A percentile compares a stretch with the other conserved stretches of the same genome.
phyloP scores from a whole-genome alignment of 2,329 filamentous ascomycete genomes.

The Trichoderma koningiopsis region DNA sequence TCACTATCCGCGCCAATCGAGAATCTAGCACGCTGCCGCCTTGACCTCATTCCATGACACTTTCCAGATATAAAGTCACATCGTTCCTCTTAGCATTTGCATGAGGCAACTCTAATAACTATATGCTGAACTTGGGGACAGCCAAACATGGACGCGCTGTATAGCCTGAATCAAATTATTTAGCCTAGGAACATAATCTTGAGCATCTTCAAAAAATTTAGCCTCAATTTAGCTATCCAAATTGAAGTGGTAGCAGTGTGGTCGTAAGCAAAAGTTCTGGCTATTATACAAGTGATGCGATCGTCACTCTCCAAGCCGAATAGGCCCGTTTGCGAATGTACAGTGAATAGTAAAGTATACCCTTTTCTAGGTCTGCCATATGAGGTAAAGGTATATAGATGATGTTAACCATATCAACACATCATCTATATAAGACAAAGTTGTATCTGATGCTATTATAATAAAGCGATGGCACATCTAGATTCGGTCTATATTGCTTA shows the following conservation, averaged over 20 bases:
- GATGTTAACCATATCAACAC: not conserved
- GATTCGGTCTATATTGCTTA: not conserved
- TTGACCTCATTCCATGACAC: not conserved
- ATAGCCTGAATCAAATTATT: not conserved
- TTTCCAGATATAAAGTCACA: not conserved
- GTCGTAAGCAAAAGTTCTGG: not conserved
- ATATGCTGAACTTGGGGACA: not conserved
- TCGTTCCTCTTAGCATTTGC: not conserved
- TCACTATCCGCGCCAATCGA: not conserved
- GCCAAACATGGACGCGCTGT: not conserved
- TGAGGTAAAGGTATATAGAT: not conserved
- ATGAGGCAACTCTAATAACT: not conserved
- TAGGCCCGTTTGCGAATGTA: not conserved
- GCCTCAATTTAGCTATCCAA: not conserved
- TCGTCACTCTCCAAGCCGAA: not conserved
- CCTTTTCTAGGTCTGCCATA: not conserved
- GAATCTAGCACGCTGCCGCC: not conserved
- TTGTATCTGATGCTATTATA: no score
- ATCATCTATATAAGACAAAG: not conserved
- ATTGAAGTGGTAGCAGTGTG: not conserved
- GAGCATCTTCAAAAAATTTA: not conserved
- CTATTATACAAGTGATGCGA: not conserved
- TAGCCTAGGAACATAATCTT: not conserved
- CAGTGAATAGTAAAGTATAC: not conserved
- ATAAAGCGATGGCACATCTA: not conserved